A percentile compares a stretch with the other conserved stretches of the same genome.
These are phyloP conservation scores for Eucalyptus pauciflora DNA, from an alignment of 345 rosid genomes.

Conservation along the genomic window DNA sequence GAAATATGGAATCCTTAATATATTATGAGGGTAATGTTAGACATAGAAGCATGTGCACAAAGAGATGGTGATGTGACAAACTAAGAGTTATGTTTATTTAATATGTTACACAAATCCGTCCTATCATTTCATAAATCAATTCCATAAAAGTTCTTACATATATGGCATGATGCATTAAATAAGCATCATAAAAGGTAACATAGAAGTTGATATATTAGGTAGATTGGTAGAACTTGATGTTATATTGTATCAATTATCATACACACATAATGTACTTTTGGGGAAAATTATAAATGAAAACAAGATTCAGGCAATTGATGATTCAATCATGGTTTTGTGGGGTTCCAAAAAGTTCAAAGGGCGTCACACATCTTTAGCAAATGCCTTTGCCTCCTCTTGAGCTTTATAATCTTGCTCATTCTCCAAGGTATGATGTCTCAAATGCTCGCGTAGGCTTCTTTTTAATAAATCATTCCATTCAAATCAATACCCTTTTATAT, in stretches of 20 bases:
- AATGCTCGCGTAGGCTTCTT: neutral
- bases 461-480: slow-evolving; percentile 21
- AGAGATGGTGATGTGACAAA: neutral
- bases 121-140: neutral
- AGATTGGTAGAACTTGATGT: neutral
- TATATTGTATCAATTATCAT: neutral
- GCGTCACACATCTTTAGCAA: neutral
- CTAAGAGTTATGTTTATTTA: neutral
- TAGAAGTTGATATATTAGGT: neutral
- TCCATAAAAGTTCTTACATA: neutral
- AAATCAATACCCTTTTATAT: slow-evolving; percentile 20
- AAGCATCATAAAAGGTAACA: neutral
- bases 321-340: slow-evolving; percentile 17
- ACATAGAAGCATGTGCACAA: neutral
- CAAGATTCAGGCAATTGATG: neutral
- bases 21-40: neutral
- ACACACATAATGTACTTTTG: neutral
- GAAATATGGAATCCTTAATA: neutral
- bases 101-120: neutral
- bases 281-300: neutral
- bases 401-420: slow-evolving; percentile 12
- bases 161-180: neutral
- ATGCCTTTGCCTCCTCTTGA: neutral
- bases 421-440: neutral
- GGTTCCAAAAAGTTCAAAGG: slow-evolving; percentile 14